phyloP scores from a whole-genome alignment of 202 grass and related monocot species.

The Panicum virgatum region DNA sequence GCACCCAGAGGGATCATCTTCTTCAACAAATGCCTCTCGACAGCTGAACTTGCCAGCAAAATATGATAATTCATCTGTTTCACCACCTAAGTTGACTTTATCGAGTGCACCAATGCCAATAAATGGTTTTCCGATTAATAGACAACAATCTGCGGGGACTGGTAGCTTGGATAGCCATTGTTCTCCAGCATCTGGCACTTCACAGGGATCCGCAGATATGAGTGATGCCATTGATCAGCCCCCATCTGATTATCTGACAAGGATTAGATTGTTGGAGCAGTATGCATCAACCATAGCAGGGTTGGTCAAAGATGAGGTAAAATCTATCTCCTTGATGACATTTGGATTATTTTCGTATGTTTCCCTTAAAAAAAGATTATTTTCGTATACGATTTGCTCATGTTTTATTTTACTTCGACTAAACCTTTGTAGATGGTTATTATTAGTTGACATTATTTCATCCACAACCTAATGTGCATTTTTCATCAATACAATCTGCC shows the following conservation, averaged over 20 bases:
- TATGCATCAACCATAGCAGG: constrained; percentile 68
- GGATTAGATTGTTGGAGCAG: constrained; percentile 87
- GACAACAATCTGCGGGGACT: constrained; percentile 48
- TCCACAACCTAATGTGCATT: neutral
- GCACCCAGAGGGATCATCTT: constrained; percentile 59
- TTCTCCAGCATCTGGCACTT: constrained; percentile 82
- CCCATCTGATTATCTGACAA: constrained; percentile 55
- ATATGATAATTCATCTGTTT: constrained; percentile 62
- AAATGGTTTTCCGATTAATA: constrained; percentile 52
- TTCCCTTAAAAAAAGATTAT: no score
- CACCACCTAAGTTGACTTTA: constrained; percentile 57
- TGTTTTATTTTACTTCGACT: constrained; percentile 18
- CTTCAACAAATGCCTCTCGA: constrained; percentile 59
- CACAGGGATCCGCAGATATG: constrained; percentile 77
- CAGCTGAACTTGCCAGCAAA: constrained; percentile 56
- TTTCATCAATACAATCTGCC: neutral
- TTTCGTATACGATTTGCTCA: constrained; percentile 24
- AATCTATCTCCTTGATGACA: constrained; percentile 27
- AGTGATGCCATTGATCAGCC: constrained; percentile 84
- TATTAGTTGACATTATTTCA: neutral
- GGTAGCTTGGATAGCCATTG: constrained; percentile 73
- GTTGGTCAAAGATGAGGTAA: constrained; percentile 92
- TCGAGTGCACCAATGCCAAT: constrained; percentile 89
- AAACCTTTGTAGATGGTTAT: constrained; percentile 15
- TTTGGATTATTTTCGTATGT: constrained; percentile 16